Conservation (phyloP, 257 asterid species). For the Nicotiana benthamiana region DNA sequence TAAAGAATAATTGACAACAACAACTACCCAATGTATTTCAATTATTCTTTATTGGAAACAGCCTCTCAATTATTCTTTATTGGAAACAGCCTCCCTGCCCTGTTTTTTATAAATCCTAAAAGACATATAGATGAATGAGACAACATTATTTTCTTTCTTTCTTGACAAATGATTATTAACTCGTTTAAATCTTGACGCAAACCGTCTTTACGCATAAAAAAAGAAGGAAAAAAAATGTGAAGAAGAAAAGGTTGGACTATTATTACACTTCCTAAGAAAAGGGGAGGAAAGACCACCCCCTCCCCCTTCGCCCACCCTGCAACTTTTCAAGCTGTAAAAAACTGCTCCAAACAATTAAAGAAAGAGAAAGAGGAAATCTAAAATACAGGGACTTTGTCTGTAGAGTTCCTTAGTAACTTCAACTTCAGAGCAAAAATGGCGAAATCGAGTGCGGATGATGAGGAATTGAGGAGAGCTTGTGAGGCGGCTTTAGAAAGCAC, state of each 20-base stretch:
- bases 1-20: too few relatives aligned
- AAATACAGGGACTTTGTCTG: neutral
- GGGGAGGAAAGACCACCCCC: neutral
- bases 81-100: too few relatives aligned
- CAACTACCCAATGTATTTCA: too few relatives aligned
- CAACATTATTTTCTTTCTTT: too few relatives aligned
- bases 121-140: too few relatives aligned
- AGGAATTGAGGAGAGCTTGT: slow-evolving; percentile 89
- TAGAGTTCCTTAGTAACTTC: too few relatives aligned
- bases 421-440: slow-evolving; percentile 43
- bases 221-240: neutral
- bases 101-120: too few relatives aligned
- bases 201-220: neutral
- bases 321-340: neutral
- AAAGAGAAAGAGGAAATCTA: neutral
- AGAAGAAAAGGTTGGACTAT: neutral
- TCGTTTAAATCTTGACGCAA: neutral
- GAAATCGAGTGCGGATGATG: slow-evolving; percentile 98
- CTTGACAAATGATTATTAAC: neutral
- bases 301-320: too few relatives aligned
- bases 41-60: too few relatives aligned
- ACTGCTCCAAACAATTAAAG: neutral
- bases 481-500: slow-evolving; percentile 87
- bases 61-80: too few relatives aligned
- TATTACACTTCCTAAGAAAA: neutral